Evolutionary conservation across 805 yeast species (phyloP).

Genomic region (Suhomyces faveliae): DNA sequence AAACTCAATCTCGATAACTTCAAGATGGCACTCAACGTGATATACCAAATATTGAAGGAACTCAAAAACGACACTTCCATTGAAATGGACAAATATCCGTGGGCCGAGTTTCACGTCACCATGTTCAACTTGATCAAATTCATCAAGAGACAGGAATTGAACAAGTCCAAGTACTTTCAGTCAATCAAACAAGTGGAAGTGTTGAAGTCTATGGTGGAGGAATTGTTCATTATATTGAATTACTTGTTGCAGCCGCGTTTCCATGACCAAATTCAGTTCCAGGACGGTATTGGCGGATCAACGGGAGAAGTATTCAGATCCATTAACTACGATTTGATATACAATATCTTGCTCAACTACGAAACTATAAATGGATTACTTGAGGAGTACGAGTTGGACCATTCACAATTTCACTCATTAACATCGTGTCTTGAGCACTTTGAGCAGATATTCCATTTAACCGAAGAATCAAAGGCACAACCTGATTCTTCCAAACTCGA

Average conservation of each 20-base stretch:
- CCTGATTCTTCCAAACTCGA: constrained; percentile 15
- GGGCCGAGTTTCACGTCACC: constrained; percentile 35
- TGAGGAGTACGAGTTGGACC: constrained; percentile 12
- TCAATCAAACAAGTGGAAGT: constrained; percentile 9
- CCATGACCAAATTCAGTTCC: constrained; percentile 16
- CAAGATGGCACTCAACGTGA: constrained; percentile 24
- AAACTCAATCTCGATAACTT: constrained; percentile 32
- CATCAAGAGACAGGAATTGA: constrained; percentile 19
- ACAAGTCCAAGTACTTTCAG: constrained; percentile 15
- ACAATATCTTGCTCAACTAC: constrained; percentile 27
- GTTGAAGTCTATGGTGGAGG: constrained; percentile 23
- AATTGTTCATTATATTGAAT: constrained; percentile 21
- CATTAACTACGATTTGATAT: constrained; percentile 31
- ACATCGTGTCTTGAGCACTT: constrained; percentile 17
- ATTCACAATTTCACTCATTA: constrained; percentile 12
- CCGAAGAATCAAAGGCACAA: constrained; percentile 13
- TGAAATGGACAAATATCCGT: constrained; percentile 26
- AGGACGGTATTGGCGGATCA: constrained; percentile 9
- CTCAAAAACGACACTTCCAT: constrained; percentile 16
- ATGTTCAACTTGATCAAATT: constrained; percentile 32
- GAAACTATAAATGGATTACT: constrained; percentile 17
- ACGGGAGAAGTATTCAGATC: constrained; percentile 20
- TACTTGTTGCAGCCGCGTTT: constrained; percentile 17
- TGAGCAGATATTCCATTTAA: constrained; percentile 17
- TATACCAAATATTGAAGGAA: constrained; percentile 23